Conservation (phyloP, 305 asterid genomes). For the Petunia hybrid region DNA sequence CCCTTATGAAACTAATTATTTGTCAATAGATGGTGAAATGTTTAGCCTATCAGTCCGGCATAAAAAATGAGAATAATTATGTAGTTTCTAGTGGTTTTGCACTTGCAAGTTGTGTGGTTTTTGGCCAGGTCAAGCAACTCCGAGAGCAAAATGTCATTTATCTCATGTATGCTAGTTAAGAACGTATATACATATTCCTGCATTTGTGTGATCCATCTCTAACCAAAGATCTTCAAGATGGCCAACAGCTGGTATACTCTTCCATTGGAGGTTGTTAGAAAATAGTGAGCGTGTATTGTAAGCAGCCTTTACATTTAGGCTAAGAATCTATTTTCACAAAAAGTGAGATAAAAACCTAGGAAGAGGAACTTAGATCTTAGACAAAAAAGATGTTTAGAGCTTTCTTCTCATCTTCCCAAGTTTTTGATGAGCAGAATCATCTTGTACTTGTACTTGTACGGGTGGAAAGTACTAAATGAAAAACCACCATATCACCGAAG, state of each 20-base stretch:
- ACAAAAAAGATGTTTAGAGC: no score
- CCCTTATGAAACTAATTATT: neutral
- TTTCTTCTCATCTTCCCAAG: no score
- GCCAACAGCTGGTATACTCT: neutral
- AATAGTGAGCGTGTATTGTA: no score
- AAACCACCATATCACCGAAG: no score
- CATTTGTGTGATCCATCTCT: neutral
- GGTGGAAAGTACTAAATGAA: no score
- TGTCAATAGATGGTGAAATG: constrained; percentile 1
- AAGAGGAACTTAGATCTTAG: no score
- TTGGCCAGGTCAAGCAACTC: constrained; percentile 4
- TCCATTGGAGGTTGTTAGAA: neutral
- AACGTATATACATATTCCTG: neutral
- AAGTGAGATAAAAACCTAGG: no score
- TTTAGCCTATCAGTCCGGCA: neutral
- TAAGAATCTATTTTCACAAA: no score
- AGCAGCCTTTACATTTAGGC: no score
- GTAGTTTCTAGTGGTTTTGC: constrained; percentile 6
- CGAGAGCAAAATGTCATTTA: neutral
- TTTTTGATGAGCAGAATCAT: no score
- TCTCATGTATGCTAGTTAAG: neutral
- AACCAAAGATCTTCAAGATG: neutral
- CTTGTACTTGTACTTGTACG: no score
- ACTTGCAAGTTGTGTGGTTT: neutral
- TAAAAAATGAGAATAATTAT: neutral